Conservation (phyloP, 192 early-diverging fungal genomes). For the Podochytrium sp. region DNA sequence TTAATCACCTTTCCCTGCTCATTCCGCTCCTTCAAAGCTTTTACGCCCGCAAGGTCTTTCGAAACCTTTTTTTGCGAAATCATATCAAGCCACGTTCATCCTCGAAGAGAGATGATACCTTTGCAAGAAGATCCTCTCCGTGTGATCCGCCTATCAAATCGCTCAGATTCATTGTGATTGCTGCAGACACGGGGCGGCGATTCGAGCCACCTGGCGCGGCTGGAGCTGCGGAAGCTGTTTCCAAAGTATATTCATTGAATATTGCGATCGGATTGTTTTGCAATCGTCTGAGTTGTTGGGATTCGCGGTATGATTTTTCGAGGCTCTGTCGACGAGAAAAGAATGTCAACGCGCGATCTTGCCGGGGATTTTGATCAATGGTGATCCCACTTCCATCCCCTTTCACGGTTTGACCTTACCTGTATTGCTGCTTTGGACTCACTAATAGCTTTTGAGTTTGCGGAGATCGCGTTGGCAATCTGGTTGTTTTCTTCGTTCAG, state of each 20-base stretch:
- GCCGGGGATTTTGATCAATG: neutral
- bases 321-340: neutral
- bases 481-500: too few relatives aligned
- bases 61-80: slow-evolving; percentile 5
- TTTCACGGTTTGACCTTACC: neutral
- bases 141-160: neutral
- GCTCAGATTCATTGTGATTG: neutral
- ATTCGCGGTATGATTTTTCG: slow-evolving; percentile 19
- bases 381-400: neutral
- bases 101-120: neutral
- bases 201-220: neutral
- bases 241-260: slow-evolving; percentile 15
- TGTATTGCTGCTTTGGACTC: slow-evolving; percentile 3
- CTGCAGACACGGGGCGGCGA: neutral
- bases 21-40: slow-evolving; percentile 18
- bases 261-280: slow-evolving; percentile 20
- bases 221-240: neutral
- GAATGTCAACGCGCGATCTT: neutral
- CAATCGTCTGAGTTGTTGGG: neutral
- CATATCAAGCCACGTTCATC: neutral
- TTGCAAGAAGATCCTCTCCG: neutral
- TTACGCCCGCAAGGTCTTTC: slow-evolving; percentile 3
- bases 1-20: slow-evolving; percentile 7
- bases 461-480: neutral
- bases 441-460: neutral